Evolutionary conservation across 2,329 filamentous ascomycete genomes (phyloP).

Genomic region (Trichoderma sp.): DNA sequence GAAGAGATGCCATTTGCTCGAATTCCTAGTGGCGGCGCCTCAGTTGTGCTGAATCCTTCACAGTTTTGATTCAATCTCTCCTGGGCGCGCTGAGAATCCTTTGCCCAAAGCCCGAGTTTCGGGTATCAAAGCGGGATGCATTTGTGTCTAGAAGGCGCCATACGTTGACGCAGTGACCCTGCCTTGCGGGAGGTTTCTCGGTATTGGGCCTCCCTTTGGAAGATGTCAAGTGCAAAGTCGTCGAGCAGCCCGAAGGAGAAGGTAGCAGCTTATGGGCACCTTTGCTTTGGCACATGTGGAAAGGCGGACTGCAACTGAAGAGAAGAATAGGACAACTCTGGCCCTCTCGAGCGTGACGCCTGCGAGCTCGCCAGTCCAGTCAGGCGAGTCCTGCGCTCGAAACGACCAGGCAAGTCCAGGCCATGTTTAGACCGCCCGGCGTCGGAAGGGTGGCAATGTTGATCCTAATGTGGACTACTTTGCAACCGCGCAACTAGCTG

Average conservation of each 20-base stretch:
- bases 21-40: conserved; percentile 5
- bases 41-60: conserved; percentile 11
- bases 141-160: conserved; percentile 7
- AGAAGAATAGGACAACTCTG: not conserved
- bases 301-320: not conserved
- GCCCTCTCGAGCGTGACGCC: not conserved
- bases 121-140: conserved; percentile 1
- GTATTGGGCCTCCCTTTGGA: not conserved
- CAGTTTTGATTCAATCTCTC: conserved; percentile 1
- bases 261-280: not conserved
- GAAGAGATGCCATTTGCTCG: not conserved
- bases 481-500: conserved; percentile 3
- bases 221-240: not conserved
- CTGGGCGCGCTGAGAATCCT: conserved; percentile 5
- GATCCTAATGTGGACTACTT: conserved; percentile 6
- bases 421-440: conserved; percentile 16
- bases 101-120: conserved; percentile 9
- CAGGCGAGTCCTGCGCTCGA: not conserved
- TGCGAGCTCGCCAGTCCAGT: not conserved
- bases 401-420: not conserved
- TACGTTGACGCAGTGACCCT: not conserved
- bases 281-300: not conserved
- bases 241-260: not conserved
- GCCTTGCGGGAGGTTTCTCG: conserved; percentile 3
- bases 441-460: conserved; percentile 24